Conservation (phyloP, 1,284 basidiomycete species). For the Retiboletus flavoniger region DNA sequence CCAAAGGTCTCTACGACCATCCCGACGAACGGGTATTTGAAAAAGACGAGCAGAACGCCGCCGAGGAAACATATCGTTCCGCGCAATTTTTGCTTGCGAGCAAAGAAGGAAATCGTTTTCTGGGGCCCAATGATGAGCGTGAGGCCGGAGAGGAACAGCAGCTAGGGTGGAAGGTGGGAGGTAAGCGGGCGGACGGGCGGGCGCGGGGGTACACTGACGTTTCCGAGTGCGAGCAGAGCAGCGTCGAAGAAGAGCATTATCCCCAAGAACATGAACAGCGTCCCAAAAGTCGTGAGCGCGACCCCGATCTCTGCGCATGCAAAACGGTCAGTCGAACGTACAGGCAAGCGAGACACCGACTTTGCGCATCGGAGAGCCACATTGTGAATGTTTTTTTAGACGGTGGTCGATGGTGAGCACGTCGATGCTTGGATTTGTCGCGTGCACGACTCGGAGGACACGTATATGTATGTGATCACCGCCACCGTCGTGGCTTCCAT, state of each 20-base stretch:
- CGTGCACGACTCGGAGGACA: conserved; percentile 20
- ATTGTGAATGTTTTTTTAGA: conserved; percentile 36
- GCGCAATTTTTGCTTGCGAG: conserved; percentile 91
- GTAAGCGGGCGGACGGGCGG: conserved; percentile 1
- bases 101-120: conserved; percentile 99
- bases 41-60: conserved; percentile 84
- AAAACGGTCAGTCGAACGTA: neutral
- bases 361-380: conserved; percentile 73
- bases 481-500: conserved; percentile 15
- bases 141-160: conserved; percentile 89
- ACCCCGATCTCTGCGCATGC: conserved; percentile 82
- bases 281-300: conserved; percentile 95
- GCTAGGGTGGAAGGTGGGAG: conserved; percentile 44
- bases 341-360: conserved; percentile 36
- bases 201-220: conserved; percentile 48
- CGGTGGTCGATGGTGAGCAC: conserved; percentile 8
- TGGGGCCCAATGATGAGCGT: conserved; percentile 94
- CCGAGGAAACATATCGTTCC: conserved; percentile 93
- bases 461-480: conserved; percentile 26
- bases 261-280: conserved; percentile 94
- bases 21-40: conserved; percentile 92
- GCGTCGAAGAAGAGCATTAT: conserved; percentile 97
- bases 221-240: conserved; percentile 94
- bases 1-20: conserved; percentile 95
- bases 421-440: conserved; percentile 7